These are phyloP conservation scores for Gymnopus androsaceus DNA, from an alignment of 1,284 basidiomycete species.

Conservation along the genomic window DNA sequence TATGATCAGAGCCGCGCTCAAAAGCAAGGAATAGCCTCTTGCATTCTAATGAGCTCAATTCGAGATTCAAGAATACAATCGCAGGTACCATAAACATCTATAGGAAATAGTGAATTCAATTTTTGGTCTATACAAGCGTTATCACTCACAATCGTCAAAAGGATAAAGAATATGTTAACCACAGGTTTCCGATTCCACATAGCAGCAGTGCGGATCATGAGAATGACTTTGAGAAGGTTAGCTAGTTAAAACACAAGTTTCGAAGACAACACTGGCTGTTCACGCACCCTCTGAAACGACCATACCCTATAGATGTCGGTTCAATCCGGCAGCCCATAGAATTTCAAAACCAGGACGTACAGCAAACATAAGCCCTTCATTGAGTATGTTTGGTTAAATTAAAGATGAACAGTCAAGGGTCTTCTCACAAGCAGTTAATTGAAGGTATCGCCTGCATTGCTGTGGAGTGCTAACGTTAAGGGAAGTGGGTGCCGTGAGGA, in stretches of 20 bases:
- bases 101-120: background rate
- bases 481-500: no score
- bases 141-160: slow-evolving; percentile 26
- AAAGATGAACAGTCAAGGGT: background rate
- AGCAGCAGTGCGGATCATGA: slow-evolving; percentile 43
- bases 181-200: slow-evolving; percentile 40
- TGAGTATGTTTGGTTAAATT: background rate
- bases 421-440: background rate
- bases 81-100: slow-evolving; percentile 35
- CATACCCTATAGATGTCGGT: background rate
- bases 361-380: background rate
- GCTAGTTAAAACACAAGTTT: background rate
- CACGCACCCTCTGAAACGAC: background rate
- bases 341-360: background rate
- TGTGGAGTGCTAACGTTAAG: background rate
- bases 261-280: background rate
- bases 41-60: slow-evolving; percentile 30
- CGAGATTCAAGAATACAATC: slow-evolving; percentile 19
- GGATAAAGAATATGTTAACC: slow-evolving; percentile 31
- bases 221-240: slow-evolving; percentile 37
- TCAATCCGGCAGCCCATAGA: background rate
- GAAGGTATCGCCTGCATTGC: background rate
- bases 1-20: background rate
- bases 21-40: background rate
- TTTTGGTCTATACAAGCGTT: no score